Conservation (phyloP, 2,329 filamentous ascomycete genomes). For the Colletotrichum somersetense region DNA sequence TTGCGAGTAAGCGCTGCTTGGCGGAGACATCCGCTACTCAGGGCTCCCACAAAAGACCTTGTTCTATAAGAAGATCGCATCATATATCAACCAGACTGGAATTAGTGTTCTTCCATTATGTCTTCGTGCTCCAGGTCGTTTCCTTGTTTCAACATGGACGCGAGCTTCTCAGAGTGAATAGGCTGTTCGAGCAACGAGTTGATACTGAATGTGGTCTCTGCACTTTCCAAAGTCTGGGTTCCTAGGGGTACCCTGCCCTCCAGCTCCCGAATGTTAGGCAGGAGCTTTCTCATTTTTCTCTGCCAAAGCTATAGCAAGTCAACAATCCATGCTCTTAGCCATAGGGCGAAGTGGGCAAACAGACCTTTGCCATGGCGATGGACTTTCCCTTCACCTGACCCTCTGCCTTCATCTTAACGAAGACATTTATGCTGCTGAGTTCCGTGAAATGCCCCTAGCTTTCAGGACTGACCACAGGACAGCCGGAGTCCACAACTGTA, state of each 20-base stretch:
- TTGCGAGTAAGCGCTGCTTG: not conserved
- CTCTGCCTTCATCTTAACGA: not conserved
- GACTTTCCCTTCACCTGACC: not conserved
- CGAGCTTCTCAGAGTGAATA: not conserved
- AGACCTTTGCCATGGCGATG: not conserved
- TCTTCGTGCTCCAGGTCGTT: not conserved
- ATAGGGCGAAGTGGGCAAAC: not conserved
- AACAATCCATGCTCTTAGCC: not conserved
- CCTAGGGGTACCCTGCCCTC: not conserved
- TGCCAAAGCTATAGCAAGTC: conserved; percentile 3
- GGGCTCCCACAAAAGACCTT: not conserved
- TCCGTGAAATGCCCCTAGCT: conserved; percentile 4
- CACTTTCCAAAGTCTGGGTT: not conserved
- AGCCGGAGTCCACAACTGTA: not conserved
- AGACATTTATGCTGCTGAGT: not conserved
- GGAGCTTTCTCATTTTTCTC: not conserved
- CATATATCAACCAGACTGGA: not conserved
- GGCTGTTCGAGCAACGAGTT: not conserved
- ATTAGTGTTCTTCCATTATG: not conserved
- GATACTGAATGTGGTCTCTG: not conserved
- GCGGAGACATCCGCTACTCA: not conserved
- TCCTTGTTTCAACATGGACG: too few relatives aligned
- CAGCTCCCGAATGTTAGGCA: conserved; percentile 1
- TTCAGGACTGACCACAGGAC: not conserved
- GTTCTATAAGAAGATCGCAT: not conserved